Percentiles rank a stretch among this genome's conserved stretches.
Conservation (phyloP, 2,329 filamentous ascomycete genomes). For the Chaetomium sp. region DNA sequence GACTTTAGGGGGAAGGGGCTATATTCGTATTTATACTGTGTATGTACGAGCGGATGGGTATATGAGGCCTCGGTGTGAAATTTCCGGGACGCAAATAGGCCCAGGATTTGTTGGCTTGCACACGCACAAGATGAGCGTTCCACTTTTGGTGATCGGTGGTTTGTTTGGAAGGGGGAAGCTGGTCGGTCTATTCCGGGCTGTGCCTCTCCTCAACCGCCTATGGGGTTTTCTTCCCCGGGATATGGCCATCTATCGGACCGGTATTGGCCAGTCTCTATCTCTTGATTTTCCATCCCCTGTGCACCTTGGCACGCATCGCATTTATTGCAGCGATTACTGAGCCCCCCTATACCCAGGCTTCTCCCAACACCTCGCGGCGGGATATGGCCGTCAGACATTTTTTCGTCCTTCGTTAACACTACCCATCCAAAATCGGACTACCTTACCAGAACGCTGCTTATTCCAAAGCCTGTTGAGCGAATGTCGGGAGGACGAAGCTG, state of each 20-base stretch:
- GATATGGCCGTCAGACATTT: neutral
- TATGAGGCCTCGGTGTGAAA: no score
- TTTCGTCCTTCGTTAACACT: neutral
- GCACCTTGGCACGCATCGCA: slow-evolving; percentile 2
- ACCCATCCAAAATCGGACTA: neutral
- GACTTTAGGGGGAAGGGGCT: neutral
- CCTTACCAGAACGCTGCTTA: slow-evolving; percentile 29
- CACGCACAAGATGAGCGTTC: neutral
- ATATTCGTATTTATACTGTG: neutral
- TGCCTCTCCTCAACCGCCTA: neutral
- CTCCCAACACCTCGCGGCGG: neutral
- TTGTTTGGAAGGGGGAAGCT: neutral
- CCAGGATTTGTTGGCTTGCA: no score
- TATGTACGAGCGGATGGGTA: no score
- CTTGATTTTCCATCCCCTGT: neutral
- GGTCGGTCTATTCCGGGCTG: slow-evolving; percentile 5
- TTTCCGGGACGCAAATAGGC: no score
- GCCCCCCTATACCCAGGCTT: no score
- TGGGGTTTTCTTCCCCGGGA: neutral
- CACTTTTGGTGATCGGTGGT: neutral
- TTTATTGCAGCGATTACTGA: no score
- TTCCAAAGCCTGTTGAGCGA: slow-evolving; percentile 71
- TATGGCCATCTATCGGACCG: neutral
- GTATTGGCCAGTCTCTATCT: slow-evolving; percentile 5
- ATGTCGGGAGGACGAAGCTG: slow-evolving; percentile 86